These are phyloP conservation scores for Penicillium samsonianum DNA, from an alignment of 495 filamentous ascomycete genomes.

Conservation along the genomic window DNA sequence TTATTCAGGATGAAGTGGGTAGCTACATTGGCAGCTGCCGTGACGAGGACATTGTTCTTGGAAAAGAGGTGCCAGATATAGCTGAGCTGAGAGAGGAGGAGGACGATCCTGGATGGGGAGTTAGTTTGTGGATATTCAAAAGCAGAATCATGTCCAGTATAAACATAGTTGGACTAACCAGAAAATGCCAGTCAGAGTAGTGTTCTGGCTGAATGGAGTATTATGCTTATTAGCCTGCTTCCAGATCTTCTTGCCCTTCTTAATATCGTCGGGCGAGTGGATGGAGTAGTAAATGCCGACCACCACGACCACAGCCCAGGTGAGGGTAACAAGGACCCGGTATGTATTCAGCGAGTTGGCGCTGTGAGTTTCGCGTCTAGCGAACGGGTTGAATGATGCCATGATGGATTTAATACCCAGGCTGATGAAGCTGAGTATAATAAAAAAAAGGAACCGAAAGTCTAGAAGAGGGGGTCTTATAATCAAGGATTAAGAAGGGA, in stretches of 20 bases:
- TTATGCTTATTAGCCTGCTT: slow-evolving; percentile 61
- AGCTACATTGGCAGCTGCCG: slow-evolving; percentile 72
- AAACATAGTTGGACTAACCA: slow-evolving; percentile 53
- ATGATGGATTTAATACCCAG: slow-evolving; percentile 11
- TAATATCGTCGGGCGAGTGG: slow-evolving; percentile 59
- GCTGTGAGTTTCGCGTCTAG: slow-evolving; percentile 60
- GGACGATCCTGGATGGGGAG: slow-evolving; percentile 57
- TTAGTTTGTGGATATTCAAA: slow-evolving; percentile 4
- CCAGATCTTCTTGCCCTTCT: slow-evolving; percentile 63
- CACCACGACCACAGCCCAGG: slow-evolving; percentile 70
- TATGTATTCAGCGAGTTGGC: slow-evolving; percentile 53
- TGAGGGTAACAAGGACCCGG: slow-evolving; percentile 67
- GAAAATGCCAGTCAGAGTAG: slow-evolving; percentile 70
- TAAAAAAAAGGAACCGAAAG: neutral
- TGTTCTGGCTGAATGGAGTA: slow-evolving; percentile 76
- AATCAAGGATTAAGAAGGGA: slow-evolving; percentile 3
- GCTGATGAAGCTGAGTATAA: slow-evolving; percentile 3
- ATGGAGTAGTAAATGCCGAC: slow-evolving; percentile 69
- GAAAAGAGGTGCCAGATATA: slow-evolving; percentile 79
- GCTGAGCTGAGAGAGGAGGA: slow-evolving; percentile 72
- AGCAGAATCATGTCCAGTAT: too few relatives aligned
- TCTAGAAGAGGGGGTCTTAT: slow-evolving; percentile 13
- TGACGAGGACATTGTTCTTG: slow-evolving; percentile 56
- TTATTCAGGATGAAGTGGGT: slow-evolving; percentile 86
- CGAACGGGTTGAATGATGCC: slow-evolving; percentile 64